Evolutionary conservation across 768 basidiomycete genomes (phyloP).

Genomic region (Lactarius vividus): DNA sequence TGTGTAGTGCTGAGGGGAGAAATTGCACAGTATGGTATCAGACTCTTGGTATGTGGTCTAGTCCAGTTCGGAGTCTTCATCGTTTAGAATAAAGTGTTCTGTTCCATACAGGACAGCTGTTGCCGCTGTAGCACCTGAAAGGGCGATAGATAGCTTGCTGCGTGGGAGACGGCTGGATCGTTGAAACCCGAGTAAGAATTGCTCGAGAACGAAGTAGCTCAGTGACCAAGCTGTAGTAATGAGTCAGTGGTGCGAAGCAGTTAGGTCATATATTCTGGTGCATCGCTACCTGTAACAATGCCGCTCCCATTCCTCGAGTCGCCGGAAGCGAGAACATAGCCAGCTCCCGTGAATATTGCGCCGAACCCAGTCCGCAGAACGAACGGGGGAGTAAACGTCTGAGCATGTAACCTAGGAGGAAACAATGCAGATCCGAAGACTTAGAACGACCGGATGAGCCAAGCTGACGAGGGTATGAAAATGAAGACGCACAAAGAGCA

Average conservation of each 20-base stretch:
- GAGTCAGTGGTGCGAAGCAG: neutral
- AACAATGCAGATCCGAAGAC: conserved; percentile 39
- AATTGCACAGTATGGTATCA: neutral
- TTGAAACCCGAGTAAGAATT: conserved; percentile 30
- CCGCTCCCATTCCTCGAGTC: conserved; percentile 46
- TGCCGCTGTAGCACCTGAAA: conserved; percentile 30
- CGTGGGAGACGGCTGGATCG: conserved; percentile 35
- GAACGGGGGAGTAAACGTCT: conserved; percentile 40
- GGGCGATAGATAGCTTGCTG: conserved; percentile 36
- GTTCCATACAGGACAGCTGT: conserved; percentile 24
- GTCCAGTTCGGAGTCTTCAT: conserved; percentile 18
- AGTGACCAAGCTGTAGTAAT: conserved; percentile 42
- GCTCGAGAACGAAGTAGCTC: conserved; percentile 43
- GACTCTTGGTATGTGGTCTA: neutral
- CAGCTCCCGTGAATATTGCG: conserved; percentile 43
- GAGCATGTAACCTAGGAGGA: conserved; percentile 36
- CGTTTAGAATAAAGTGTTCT: conserved; percentile 21
- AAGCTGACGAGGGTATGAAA: neutral
- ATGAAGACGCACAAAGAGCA: conserved; percentile 36
- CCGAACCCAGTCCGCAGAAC: conserved; percentile 45
- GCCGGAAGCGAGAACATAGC: conserved; percentile 41
- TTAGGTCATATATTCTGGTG: neutral
- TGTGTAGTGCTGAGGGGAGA: neutral
- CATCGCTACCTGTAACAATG: conserved; percentile 38
- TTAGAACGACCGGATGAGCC: conserved; percentile 23